Evolutionary conservation across 805 yeast species (phyloP).

Genomic region (Candida boidinii): DNA sequence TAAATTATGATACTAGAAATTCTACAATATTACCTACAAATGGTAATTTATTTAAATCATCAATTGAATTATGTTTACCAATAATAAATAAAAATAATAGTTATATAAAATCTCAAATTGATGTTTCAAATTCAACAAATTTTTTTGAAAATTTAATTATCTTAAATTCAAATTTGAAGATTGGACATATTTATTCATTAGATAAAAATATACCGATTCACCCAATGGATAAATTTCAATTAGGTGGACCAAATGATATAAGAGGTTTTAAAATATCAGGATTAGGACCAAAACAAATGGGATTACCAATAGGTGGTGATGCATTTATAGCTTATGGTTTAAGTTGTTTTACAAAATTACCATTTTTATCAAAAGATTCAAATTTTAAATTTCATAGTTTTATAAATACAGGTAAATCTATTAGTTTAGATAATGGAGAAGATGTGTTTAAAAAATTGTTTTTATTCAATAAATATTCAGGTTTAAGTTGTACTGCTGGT

Average conservation of each 20-base stretch:
- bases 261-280: slow-evolving; percentile 45
- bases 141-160: slow-evolving; percentile 8
- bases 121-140: slow-evolving; percentile 9
- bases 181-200: slow-evolving; percentile 17
- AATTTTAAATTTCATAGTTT: slow-evolving; percentile 42
- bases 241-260: slow-evolving; percentile 55
- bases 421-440: slow-evolving; percentile 21
- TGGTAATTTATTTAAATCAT: slow-evolving; percentile 25
- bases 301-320: slow-evolving; percentile 45
- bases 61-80: neutral
- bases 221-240: slow-evolving; percentile 43
- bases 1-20: slow-evolving; percentile 37
- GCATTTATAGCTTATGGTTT: slow-evolving; percentile 36
- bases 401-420: slow-evolving; percentile 38
- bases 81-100: neutral
- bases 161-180: slow-evolving; percentile 15
- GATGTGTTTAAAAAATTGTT: too few relatives aligned
- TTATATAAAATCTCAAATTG: slow-evolving; percentile 10
- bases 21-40: slow-evolving; percentile 31
- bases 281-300: slow-evolving; percentile 45
- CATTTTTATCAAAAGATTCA: slow-evolving; percentile 31
- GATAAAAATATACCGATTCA: slow-evolving; percentile 12
- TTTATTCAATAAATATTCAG: neutral
- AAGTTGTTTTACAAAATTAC: slow-evolving; percentile 34
- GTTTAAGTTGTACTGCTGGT: slow-evolving; percentile 33